phyloP scores from a whole-genome alignment of 148 eudicot genomes.

The Chenopodium berlandieri region DNA sequence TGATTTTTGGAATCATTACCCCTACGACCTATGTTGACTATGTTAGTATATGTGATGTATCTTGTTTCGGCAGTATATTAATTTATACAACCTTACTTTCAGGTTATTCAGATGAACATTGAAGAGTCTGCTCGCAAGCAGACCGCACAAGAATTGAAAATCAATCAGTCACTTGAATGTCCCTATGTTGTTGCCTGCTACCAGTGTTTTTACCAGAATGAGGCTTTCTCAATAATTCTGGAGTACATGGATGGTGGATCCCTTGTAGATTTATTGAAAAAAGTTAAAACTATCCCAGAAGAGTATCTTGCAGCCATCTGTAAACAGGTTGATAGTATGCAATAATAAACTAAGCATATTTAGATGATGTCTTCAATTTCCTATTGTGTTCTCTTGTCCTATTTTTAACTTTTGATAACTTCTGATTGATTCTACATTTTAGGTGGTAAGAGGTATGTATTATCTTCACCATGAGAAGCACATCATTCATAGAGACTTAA shows the following conservation, averaged over 20 bases:
- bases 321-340: conserved; percentile 64
- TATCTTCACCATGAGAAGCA: conserved; percentile 97
- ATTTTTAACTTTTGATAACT: neutral
- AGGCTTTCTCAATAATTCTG: conserved; percentile 86
- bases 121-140: conserved; percentile 79
- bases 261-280: conserved; percentile 75
- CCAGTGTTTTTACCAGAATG: conserved; percentile 85
- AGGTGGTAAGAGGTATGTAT: conserved; percentile 91
- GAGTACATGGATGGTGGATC: conserved; percentile 99
- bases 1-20: neutral
- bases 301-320: conserved; percentile 87
- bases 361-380: neutral
- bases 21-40: neutral
- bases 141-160: conserved; percentile 83
- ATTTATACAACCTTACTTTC: conserved; percentile 28
- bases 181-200: conserved; percentile 81
- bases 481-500: conserved; percentile 90
- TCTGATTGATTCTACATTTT: conserved; percentile 6
- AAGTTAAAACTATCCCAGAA: conserved; percentile 76
- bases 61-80: neutral
- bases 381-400: neutral
- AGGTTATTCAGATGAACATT: conserved; percentile 96
- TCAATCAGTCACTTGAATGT: conserved; percentile 88
- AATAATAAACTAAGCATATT: neutral
- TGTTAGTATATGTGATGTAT: neutral